Percentiles rank a stretch among this genome's conserved stretches.
These are phyloP conservation scores for Emergomyces orientalis DNA, from an alignment of 2,329 filamentous ascomycete genomes.

Conservation along the genomic window DNA sequence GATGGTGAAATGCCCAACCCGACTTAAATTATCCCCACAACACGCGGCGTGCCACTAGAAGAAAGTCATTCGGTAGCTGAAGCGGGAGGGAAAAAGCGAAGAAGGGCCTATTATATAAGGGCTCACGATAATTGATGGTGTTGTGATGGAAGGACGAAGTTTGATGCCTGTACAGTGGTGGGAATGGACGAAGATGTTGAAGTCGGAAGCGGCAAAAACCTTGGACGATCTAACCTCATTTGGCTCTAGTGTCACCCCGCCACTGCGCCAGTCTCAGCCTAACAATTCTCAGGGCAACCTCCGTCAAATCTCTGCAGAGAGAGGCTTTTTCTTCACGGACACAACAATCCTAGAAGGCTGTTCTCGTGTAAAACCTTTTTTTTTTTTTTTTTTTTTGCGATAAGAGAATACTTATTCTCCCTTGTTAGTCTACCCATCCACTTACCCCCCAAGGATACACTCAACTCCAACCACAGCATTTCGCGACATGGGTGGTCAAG, in stretches of 20 bases:
- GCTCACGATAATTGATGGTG: background rate
- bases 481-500: constrained; percentile 53
- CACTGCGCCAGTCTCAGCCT: background rate
- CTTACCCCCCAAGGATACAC: constrained; percentile 6
- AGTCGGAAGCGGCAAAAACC: background rate
- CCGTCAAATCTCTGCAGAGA: background rate
- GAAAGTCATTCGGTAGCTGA: background rate
- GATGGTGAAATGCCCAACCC: constrained; percentile 18
- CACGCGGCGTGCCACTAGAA: constrained; percentile 3
- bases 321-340: background rate
- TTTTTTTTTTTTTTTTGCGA: background rate
- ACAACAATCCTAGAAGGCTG: background rate
- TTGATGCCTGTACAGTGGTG: background rate
- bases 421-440: background rate
- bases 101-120: background rate
- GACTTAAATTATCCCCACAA: constrained; percentile 18
- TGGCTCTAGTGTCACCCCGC: background rate
- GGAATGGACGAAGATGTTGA: background rate
- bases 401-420: background rate
- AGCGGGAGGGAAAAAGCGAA: background rate
- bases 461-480: background rate
- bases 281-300: background rate
- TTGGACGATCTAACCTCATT: background rate
- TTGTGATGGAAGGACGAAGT: background rate
- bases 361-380: background rate